phyloP scores from a whole-genome alignment of 148 eudicot genomes.

The Vaccinium darrowii region DNA sequence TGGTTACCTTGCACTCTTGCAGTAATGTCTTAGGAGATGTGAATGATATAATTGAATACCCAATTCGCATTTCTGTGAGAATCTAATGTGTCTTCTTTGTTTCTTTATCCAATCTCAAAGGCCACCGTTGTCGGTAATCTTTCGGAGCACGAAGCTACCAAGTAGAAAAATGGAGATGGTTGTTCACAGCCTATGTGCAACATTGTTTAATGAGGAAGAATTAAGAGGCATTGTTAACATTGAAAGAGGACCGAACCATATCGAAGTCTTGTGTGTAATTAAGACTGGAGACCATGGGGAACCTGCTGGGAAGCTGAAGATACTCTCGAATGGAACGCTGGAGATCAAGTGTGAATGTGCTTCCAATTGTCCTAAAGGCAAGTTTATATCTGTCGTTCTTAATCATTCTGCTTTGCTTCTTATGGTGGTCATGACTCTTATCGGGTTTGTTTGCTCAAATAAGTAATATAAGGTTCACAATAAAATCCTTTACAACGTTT shows the following conservation, averaged over 20 bases:
- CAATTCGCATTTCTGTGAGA: neutral
- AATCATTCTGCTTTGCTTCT: neutral
- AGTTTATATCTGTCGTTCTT: neutral
- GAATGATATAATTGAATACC: neutral
- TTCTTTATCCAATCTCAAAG: neutral
- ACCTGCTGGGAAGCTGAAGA: neutral
- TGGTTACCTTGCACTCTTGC: neutral
- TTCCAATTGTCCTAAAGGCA: neutral
- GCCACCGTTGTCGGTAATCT: neutral
- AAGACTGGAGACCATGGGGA: neutral
- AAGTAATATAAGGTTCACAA: neutral
- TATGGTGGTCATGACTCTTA: neutral
- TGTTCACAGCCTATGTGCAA: neutral
- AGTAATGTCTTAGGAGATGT: neutral
- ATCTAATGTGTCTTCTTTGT: neutral
- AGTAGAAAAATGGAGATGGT: neutral
- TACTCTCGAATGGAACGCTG: neutral
- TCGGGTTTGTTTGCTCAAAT: neutral
- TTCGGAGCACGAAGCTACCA: neutral
- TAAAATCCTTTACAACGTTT: neutral
- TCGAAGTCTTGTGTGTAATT: neutral
- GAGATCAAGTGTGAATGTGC: neutral
- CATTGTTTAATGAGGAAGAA: constrained; percentile 4
- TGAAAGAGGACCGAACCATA: neutral
- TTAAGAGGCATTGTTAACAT: neutral